phyloP scores from a whole-genome alignment of 148 eudicot species.

The Nyssa sinensis region DNA sequence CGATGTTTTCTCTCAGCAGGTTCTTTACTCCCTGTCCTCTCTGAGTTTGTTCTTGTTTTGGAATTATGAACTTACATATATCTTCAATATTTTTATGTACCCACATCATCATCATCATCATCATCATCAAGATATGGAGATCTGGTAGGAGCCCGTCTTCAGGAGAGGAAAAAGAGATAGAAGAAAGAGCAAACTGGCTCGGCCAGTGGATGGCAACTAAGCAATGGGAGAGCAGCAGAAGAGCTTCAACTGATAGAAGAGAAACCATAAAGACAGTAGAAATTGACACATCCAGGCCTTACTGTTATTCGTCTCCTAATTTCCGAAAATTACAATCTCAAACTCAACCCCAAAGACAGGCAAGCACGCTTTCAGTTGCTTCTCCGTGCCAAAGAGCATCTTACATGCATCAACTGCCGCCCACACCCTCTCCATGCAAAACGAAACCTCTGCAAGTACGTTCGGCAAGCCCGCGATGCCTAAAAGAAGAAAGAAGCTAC shows the following conservation, averaged over 20 bases:
- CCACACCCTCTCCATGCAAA: slow-evolving; percentile 47
- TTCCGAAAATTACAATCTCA: slow-evolving; percentile 4
- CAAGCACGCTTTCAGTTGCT: slow-evolving; percentile 20
- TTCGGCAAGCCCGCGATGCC: slow-evolving; percentile 58
- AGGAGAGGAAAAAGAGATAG: slow-evolving; percentile 33
- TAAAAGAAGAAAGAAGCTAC: slow-evolving; percentile 46
- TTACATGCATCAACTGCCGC: slow-evolving; percentile 26
- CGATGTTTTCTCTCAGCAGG: slow-evolving; percentile 64
- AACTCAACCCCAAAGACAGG: slow-evolving; percentile 17
- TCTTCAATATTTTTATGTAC: not conserved
- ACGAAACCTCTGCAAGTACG: slow-evolving; percentile 41
- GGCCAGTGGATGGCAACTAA: slow-evolving; percentile 52
- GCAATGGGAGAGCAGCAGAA: slow-evolving; percentile 45
- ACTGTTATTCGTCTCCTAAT: slow-evolving; percentile 17
- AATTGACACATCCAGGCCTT: slow-evolving; percentile 41
- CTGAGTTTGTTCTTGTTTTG: not conserved
- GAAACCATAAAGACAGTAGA: slow-evolving; percentile 48
- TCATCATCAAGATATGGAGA: slow-evolving; percentile 29
- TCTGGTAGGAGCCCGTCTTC: slow-evolving; percentile 20
- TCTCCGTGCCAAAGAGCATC: slow-evolving; percentile 28
- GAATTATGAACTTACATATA: slow-evolving; percentile 2
- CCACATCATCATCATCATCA: too few species aligned
- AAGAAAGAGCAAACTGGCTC: slow-evolving; percentile 49
- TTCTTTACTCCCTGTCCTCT: slow-evolving; percentile 8
- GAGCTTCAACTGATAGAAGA: slow-evolving; percentile 44